Base-by-base conservation (phyloP, 805 yeast genomes). In the Candida incommunis region DNA sequence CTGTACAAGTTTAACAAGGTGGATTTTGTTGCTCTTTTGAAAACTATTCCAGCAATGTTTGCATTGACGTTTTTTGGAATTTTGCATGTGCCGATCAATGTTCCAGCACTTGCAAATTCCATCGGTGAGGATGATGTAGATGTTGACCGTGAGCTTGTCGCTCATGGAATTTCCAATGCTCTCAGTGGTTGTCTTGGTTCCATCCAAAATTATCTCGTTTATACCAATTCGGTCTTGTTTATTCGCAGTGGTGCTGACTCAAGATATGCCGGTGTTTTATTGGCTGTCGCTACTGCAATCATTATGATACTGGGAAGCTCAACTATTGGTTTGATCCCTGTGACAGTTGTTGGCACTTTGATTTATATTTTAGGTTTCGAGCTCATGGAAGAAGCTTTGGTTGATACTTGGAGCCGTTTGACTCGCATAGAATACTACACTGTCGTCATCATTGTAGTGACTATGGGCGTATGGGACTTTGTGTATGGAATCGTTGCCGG, bases 1-100 rank as follows among this genome's bases (percentile, higher is more conserved):
- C 66, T 81, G 21, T 92, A 84, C 65, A 71, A 82, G 50, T 78
- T 86, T 54, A 61, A 64, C 3, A 61, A 71, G 23, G 92, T 86
- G n/a, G 77, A 84, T 60, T 85, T 95, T 92, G 57, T 65, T 49
- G 70, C 79, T 23, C 69, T 92, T 22, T 42, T 76, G 2, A 65
- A 71, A 45, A 85, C 87, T 55, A 49, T 87, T 18, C 98, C 98
- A 3, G 82, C 94, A 2, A 92, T 92, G 96, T 65, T 90, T 45
- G 98, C 98, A 0, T 68, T 92, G 51, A 88, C 97, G 0, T 92
- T 92, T 59, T 92, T 92, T 57, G 98, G 98, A 11, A 82, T 92
- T 34, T 66, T 92, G 45, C 98, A 92, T 56, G 98, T 92, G 9
- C 98, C 98, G 3, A 92, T 92, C 48, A 92, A 92, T 59, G 96